Percentiles rank a stretch among this genome's conserved stretches.
Evolutionary conservation across 305 asterid species (phyloP).

Genomic region (Fraxinus greggii): DNA sequence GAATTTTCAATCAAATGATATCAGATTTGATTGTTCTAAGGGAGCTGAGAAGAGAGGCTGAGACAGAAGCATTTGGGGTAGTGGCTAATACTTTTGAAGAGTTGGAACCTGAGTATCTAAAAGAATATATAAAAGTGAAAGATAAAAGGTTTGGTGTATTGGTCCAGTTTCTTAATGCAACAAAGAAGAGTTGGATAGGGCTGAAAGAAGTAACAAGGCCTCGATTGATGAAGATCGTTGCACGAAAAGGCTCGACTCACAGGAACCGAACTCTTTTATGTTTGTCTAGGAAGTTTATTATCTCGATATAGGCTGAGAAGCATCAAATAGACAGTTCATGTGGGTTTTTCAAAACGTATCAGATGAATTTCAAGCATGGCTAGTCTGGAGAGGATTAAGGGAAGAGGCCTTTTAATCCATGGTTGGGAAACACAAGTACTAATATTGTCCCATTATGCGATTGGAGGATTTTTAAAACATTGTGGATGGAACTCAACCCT

Average conservation of each 20-base stretch:
- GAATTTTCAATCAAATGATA: background rate
- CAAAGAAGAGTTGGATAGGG: slow-evolving; percentile 32
- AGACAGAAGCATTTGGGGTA: slow-evolving; percentile 32
- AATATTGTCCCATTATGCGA: slow-evolving; percentile 32
- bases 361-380: slow-evolving; percentile 31
- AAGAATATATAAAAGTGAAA: slow-evolving; percentile 15
- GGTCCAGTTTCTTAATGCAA: slow-evolving; percentile 49
- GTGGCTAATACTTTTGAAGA: slow-evolving; percentile 40
- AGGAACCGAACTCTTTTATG: slow-evolving; percentile 33
- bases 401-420: slow-evolving; percentile 33
- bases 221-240: slow-evolving; percentile 21
- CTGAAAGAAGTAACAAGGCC: slow-evolving; percentile 38
- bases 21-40: background rate
- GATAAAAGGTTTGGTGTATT: slow-evolving; percentile 37
- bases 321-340: slow-evolving; percentile 34
- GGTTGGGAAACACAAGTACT: slow-evolving; percentile 58
- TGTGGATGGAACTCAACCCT: slow-evolving; percentile 55
- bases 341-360: slow-evolving; percentile 29
- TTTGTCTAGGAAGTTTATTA: slow-evolving; percentile 49
- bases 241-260: slow-evolving; percentile 39
- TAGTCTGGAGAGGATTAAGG: slow-evolving; percentile 23
- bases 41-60: slow-evolving; percentile 14
- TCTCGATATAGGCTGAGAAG: slow-evolving; percentile 39
- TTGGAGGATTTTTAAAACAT: slow-evolving; percentile 47
- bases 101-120: slow-evolving; percentile 27